phyloP scores from a whole-genome alignment of 768 basidiomycete species.

The Lactifluus hygrophoroides region DNA sequence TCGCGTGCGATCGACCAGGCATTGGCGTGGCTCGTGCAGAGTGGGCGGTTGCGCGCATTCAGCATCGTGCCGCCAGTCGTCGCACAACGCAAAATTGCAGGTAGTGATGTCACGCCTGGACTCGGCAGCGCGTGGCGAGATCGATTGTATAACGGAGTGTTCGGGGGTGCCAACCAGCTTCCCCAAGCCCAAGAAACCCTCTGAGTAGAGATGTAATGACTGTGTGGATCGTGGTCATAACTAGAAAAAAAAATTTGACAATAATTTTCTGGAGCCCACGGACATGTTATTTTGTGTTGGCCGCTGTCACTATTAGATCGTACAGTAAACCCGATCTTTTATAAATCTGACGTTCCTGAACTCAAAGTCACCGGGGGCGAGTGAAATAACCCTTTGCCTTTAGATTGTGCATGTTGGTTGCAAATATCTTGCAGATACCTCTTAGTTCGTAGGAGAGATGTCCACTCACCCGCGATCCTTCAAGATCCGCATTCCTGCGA shows the following conservation, averaged over 20 bases:
- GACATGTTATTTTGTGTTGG: not conserved
- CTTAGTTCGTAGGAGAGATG: not conserved
- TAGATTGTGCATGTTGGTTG: not conserved
- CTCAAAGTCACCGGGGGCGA: too few relatives aligned
- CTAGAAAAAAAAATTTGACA: not conserved
- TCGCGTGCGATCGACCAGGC: constrained; percentile 74
- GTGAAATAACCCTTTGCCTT: not conserved
- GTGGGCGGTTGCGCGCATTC: constrained; percentile 46
- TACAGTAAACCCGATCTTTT: too few relatives aligned
- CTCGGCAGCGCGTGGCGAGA: constrained; percentile 53
- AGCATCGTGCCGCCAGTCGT: constrained; percentile 62
- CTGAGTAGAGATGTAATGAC: not conserved
- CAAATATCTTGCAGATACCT: not conserved
- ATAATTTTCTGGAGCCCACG: not conserved
- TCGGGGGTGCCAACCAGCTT: constrained; percentile 20
- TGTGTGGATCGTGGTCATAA: not conserved
- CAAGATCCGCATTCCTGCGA: constrained; percentile 86
- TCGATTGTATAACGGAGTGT: constrained; percentile 38
- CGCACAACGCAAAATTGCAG: constrained; percentile 50
- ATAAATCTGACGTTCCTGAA: too few relatives aligned
- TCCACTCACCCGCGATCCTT: constrained; percentile 29
- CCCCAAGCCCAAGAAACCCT: not conserved
- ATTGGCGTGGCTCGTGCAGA: constrained; percentile 55
- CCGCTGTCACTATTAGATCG: not conserved
- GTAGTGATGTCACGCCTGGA: constrained; percentile 46